These are phyloP conservation scores for Kalmusia sp. DNA, from an alignment of 2,329 filamentous ascomycete species.

Conservation along the genomic window DNA sequence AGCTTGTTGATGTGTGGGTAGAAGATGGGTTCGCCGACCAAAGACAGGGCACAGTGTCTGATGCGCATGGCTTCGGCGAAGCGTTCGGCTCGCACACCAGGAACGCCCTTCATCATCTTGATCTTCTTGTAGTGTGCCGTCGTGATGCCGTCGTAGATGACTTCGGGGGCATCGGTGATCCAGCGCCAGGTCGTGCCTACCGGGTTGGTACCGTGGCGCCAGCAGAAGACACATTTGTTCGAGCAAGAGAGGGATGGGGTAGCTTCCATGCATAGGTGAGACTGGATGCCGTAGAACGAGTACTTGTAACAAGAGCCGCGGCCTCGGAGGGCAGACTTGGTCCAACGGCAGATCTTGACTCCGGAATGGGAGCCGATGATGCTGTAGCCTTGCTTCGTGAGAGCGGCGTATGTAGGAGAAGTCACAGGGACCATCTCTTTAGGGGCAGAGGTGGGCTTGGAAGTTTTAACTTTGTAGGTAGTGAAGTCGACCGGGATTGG, in stretches of 20 bases:
- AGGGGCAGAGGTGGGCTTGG: conserved; percentile 54
- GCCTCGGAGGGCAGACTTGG: conserved; percentile 92
- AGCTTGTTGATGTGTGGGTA: conserved; percentile 98
- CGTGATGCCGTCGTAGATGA: conserved; percentile 91
- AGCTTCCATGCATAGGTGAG: conserved; percentile 98
- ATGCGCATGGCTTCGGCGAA: conserved; percentile 94
- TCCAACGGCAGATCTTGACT: conserved; percentile 98
- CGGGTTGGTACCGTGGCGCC: conserved; percentile 96
- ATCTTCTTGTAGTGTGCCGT: conserved; percentile 96
- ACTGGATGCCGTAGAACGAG: conserved; percentile 95
- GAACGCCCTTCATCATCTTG: conserved; percentile 93
- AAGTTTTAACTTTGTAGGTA: conserved; percentile 65
- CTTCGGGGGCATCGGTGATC: conserved; percentile 88
- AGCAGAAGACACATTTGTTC: conserved; percentile 99
- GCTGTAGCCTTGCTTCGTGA: conserved; percentile 96
- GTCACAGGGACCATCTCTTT: conserved; percentile 96
- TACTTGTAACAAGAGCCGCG: conserved; percentile 97
- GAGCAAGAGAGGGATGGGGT: conserved; percentile 94
- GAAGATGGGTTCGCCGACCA: conserved; percentile 98
- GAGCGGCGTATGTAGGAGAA: conserved; percentile 84
- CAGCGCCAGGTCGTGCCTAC: conserved; percentile 97
- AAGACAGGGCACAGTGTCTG: conserved; percentile 86
- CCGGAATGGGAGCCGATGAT: conserved; percentile 96
- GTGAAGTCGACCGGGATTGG: conserved; percentile 87
- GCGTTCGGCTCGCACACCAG: conserved; percentile 87